A percentile compares a stretch with the other conserved stretches of the same genome.
Evolutionary conservation across 306 rosid species (phyloP).

Genomic region (Biancaea sappan): DNA sequence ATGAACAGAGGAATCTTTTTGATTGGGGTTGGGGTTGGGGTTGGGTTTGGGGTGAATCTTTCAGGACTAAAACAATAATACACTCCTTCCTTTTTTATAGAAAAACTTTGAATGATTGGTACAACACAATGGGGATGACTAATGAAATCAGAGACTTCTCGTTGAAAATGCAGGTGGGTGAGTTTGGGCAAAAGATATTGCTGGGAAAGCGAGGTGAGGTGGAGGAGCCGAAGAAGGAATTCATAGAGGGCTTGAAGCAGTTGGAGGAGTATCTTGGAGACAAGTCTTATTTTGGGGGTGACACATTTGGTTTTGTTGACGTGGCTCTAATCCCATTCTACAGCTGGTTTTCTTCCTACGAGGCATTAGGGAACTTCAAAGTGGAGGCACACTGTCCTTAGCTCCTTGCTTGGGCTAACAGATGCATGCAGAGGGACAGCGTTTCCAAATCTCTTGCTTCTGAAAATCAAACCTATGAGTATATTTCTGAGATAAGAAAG

Average conservation of each 20-base stretch:
- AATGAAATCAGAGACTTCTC: too few relatives aligned
- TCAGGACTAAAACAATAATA: too few relatives aligned
- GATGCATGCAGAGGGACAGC: constrained; percentile 45
- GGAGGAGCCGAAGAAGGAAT: constrained; percentile 43
- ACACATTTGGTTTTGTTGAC: constrained; percentile 55
- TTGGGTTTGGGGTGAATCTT: too few relatives aligned
- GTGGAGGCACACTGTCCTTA: constrained; percentile 41
- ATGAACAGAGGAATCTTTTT: too few relatives aligned
- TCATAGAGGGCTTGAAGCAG: constrained; percentile 40
- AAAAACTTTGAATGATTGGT: too few relatives aligned
- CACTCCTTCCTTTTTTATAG: too few relatives aligned
- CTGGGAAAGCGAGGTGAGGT: constrained; percentile 37
- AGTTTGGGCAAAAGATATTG: constrained; percentile 36
- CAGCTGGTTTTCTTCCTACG: constrained; percentile 44
- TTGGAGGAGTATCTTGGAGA: constrained; percentile 53
- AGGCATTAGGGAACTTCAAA: constrained; percentile 39
- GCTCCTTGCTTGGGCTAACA: constrained; percentile 46
- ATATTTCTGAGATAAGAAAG: constrained; percentile 34
- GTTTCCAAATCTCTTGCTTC: constrained; percentile 42
- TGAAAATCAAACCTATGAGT: constrained; percentile 40
- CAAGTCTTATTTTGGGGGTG: constrained; percentile 54
- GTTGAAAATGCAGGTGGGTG: constrained; percentile 37
- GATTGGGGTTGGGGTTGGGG: constrained; percentile 45
- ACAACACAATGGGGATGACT: too few relatives aligned
- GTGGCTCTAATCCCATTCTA: constrained; percentile 45